phyloP scores from a whole-genome alignment of 2,329 filamentous ascomycete genomes.

The Pseudogymnoascus sp. region DNA sequence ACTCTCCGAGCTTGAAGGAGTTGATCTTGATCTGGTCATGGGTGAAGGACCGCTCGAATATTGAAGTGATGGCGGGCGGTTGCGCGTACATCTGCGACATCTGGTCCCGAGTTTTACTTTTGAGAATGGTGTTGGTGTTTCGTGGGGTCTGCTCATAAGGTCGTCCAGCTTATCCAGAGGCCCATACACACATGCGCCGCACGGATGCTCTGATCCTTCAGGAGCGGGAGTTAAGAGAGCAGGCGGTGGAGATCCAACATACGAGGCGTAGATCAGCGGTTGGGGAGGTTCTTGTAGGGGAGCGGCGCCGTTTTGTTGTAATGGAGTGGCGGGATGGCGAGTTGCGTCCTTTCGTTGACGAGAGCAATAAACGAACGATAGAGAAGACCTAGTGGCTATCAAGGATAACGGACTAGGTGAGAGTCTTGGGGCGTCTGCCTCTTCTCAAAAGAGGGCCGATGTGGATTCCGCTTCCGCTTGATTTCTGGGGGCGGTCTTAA shows the following conservation, averaged over 20 bases:
- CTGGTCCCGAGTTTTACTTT: neutral
- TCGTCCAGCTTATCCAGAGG: neutral
- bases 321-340: neutral
- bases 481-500: conserved; percentile 1
- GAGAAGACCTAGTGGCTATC: conserved; percentile 4
- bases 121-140: conserved; percentile 1
- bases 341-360: neutral
- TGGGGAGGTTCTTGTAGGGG: neutral
- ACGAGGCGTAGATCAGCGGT: neutral
- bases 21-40: neutral
- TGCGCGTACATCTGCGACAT: conserved; percentile 5
- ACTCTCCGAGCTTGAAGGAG: neutral
- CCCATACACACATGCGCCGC: neutral
- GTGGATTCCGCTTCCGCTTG: neutral
- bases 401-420: conserved; percentile 5
- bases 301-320: conserved; percentile 1
- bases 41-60: neutral
- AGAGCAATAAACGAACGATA: conserved; percentile 1
- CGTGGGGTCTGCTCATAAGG: conserved; percentile 2
- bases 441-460: neutral
- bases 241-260: neutral
- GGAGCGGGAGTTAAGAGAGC: neutral
- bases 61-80: neutral
- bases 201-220: neutral
- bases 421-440: neutral